phyloP scores from a whole-genome alignment of 176 grass and related monocot genomes.

The Raddia distichophylla region DNA sequence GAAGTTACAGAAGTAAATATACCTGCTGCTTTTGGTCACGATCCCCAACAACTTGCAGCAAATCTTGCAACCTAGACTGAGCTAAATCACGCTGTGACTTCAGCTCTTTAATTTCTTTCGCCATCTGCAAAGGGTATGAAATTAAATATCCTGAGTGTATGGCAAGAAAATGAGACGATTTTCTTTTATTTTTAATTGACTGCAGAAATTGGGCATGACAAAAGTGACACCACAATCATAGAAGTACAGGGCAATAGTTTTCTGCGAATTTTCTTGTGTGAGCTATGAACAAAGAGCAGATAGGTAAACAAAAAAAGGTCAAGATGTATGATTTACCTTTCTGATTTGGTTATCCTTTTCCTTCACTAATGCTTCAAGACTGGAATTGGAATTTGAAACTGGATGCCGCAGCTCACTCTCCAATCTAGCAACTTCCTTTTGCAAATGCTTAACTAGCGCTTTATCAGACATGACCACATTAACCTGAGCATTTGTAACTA shows the following conservation, averaged over 20 bases:
- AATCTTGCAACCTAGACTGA: slow-evolving; percentile 71
- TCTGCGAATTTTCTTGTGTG: slow-evolving; percentile 13
- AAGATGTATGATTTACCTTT: slow-evolving; percentile 55
- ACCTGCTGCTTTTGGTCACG: slow-evolving; percentile 58
- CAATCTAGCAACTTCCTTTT: slow-evolving; percentile 85
- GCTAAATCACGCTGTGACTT: slow-evolving; percentile 75
- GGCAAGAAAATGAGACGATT: not conserved
- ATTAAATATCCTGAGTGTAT: slow-evolving; percentile 28
- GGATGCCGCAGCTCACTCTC: slow-evolving; percentile 76
- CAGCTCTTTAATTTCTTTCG: slow-evolving; percentile 89
- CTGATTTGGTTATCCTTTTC: slow-evolving; percentile 77
- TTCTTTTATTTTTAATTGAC: not conserved
- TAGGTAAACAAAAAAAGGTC: not conserved
- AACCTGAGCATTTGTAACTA: slow-evolving; percentile 79
- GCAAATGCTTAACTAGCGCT: slow-evolving; percentile 82
- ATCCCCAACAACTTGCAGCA: slow-evolving; percentile 64
- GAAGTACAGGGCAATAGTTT: not conserved
- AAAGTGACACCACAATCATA: not conserved
- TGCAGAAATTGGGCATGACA: not conserved
- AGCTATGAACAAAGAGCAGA: not conserved
- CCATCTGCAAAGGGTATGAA: slow-evolving; percentile 62
- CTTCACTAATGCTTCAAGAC: slow-evolving; percentile 62
- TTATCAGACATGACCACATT: slow-evolving; percentile 95
- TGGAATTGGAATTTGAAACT: slow-evolving; percentile 57
- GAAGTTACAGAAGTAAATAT: slow-evolving; percentile 33